Evolutionary conservation across 768 basidiomycete species (phyloP).

Genomic region (Leccinum subtestaceum): DNA sequence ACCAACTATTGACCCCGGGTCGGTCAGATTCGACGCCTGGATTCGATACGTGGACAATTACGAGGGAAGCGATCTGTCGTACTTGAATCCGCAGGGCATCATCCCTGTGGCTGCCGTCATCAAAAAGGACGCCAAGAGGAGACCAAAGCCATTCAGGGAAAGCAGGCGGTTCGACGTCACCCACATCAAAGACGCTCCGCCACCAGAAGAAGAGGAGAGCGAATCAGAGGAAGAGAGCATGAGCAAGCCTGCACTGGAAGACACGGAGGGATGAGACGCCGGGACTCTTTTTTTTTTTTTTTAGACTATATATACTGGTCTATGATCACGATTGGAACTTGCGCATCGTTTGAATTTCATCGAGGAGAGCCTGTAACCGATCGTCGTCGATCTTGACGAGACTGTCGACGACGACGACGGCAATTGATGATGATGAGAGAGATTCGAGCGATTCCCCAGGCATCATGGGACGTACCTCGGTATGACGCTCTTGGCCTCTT

Average conservation of each 20-base stretch:
- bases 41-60: no score
- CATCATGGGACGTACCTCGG: slow-evolving; percentile 57
- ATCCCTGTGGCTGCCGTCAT: no score
- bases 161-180: slow-evolving; percentile 67
- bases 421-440: no score
- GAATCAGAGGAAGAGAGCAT: slow-evolving; percentile 44
- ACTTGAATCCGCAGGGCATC: no score
- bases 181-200: slow-evolving; percentile 29
- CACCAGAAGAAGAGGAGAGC: slow-evolving; percentile 38
- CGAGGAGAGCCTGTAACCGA: slow-evolving; percentile 71
- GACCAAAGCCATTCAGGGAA: slow-evolving; percentile 33
- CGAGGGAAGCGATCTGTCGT: no score
- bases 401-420: slow-evolving; percentile 26
- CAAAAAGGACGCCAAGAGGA: no score
- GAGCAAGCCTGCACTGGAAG: slow-evolving; percentile 44
- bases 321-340: slow-evolving; percentile 73
- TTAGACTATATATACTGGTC: slow-evolving; percentile 1
- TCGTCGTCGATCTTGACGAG: slow-evolving; percentile 89
- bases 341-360: slow-evolving; percentile 87
- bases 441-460: background rate
- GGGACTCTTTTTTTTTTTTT: background rate
- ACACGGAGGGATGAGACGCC: slow-evolving; percentile 44
- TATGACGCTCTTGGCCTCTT: slow-evolving; percentile 89
- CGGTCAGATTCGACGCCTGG: no score
- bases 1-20: background rate